These are phyloP conservation scores for Venturia carpophila DNA, from an alignment of 2,329 filamentous ascomycete genomes.

Conservation along the genomic window DNA sequence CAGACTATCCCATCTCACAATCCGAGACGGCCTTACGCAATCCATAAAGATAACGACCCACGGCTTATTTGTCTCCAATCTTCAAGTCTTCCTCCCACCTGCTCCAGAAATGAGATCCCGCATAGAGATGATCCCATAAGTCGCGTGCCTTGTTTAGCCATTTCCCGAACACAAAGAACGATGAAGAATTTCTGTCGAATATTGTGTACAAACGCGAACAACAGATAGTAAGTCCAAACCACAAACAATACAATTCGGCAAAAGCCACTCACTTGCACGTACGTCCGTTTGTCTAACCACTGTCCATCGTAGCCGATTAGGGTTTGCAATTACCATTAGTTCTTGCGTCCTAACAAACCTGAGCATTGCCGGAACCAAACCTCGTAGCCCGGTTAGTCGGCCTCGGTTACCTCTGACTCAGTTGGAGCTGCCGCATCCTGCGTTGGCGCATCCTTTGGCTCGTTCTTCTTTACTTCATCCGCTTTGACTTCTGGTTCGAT, in stretches of 20 bases:
- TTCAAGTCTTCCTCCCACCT: constrained; percentile 7
- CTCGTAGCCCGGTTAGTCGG: neutral
- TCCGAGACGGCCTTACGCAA: neutral
- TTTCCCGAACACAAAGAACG: neutral
- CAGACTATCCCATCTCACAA: neutral
- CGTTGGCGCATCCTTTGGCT: neutral
- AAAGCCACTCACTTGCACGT: neutral
- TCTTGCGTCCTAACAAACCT: neutral
- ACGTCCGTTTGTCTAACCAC: neutral
- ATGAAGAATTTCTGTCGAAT: neutral
- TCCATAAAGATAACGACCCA: neutral
- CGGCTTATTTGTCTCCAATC: constrained; percentile 1
- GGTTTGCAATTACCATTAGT: neutral
- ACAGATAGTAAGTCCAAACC: neutral
- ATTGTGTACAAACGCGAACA: constrained; percentile 3
- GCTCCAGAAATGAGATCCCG: neutral
- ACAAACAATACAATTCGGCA: neutral
- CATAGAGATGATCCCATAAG: neutral
- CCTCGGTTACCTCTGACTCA: neutral
- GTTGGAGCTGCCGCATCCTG: neutral
- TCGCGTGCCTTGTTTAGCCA: neutral
- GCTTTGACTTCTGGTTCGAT: neutral
- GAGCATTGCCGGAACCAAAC: neutral
- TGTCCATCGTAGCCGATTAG: neutral
- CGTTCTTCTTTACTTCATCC: neutral